These are phyloP conservation scores for Alternaria triticimaculans DNA, from an alignment of 2,329 filamentous ascomycete genomes.

Conservation along the genomic window DNA sequence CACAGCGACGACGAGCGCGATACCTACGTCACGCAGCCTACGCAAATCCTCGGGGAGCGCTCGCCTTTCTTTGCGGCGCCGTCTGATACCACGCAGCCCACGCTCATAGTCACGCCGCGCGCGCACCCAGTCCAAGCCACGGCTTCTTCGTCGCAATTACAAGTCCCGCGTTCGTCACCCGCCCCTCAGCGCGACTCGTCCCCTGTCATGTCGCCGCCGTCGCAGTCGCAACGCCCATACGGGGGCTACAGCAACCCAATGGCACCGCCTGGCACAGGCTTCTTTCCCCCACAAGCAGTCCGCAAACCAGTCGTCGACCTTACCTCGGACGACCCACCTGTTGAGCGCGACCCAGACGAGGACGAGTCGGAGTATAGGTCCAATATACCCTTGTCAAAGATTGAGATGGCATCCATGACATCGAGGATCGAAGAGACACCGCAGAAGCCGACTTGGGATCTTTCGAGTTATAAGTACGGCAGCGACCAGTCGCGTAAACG, in stretches of 20 bases:
- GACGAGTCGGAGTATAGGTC: constrained; percentile 52
- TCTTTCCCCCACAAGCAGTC: constrained; percentile 56
- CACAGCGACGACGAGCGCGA: constrained; percentile 58
- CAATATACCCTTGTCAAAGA: constrained; percentile 67
- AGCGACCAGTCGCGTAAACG: constrained; percentile 36
- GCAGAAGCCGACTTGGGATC: constrained; percentile 37
- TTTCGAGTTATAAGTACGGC: constrained; percentile 37
- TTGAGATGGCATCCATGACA: constrained; percentile 45
- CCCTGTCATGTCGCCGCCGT: constrained; percentile 39
- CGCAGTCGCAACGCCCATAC: constrained; percentile 75
- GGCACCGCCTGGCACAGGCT: constrained; percentile 78
- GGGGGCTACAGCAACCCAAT: constrained; percentile 66
- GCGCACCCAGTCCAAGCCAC: constrained; percentile 36
- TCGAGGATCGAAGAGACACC: constrained; percentile 44
- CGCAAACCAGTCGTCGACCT: constrained; percentile 49
- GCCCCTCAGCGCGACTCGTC: constrained; percentile 53
- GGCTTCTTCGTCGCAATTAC: constrained; percentile 59
- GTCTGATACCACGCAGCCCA: constrained; percentile 62
- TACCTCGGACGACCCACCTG: constrained; percentile 55
- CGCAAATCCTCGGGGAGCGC: constrained; percentile 36
- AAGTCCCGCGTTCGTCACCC: constrained; percentile 90
- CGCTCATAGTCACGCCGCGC: constrained; percentile 61
- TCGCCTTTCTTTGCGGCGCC: constrained; percentile 36
- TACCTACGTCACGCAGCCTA: constrained; percentile 55
- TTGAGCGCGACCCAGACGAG: constrained; percentile 57